Evolutionary conservation across 2,329 filamentous ascomycete genomes (phyloP), one percentile per base, ranked within the genome.

Genomic region (Stromatinia cepivora): DNA sequence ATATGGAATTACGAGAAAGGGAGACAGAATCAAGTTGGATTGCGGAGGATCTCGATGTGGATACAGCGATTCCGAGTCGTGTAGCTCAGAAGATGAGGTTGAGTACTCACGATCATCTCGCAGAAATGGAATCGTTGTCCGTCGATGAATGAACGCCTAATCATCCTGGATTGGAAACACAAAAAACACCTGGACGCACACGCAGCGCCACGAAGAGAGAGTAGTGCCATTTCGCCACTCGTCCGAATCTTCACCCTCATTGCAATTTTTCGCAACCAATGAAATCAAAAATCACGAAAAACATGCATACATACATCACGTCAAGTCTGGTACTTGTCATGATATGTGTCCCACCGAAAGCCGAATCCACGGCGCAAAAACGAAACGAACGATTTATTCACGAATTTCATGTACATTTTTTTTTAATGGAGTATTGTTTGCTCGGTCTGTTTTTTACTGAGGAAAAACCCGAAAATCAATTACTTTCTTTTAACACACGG

Each of bases 11-110:
- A 97, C 94, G 73, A 92, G 93, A 82, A 90, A 90, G 81, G 93
- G 94, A 79, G 91, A 96, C 81, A 90, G 94, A 78, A 91, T 98
- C 86, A 95, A 94, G 87, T 89, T 97, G 80, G 94, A 97, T 87
- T 98, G 94, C 79, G 93, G 93, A 76, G 94, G 94, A 75, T 85
- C 89, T 72, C 90, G 92, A 79, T 97, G 94, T 82, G 92, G 92
- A 78, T 95, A 92, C 82, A 87, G 86, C 73, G 88, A 91, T 71
- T 87, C 85, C 72, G 86, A 84, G 66, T 86, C 87, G 84, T 93
- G 89, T 75, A 90, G 86, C 76, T 90, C 90, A 75, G 82, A 77
- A 54, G 89, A 90, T 72, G 87, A 89, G 76, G 86, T 87, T 73
- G 81, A 82, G 71, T 87, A 89, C 81, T 79, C 81, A 75, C 82